Conservation (phyloP, 108 stramenopile genomes). For the Nitzschia sp. region DNA sequence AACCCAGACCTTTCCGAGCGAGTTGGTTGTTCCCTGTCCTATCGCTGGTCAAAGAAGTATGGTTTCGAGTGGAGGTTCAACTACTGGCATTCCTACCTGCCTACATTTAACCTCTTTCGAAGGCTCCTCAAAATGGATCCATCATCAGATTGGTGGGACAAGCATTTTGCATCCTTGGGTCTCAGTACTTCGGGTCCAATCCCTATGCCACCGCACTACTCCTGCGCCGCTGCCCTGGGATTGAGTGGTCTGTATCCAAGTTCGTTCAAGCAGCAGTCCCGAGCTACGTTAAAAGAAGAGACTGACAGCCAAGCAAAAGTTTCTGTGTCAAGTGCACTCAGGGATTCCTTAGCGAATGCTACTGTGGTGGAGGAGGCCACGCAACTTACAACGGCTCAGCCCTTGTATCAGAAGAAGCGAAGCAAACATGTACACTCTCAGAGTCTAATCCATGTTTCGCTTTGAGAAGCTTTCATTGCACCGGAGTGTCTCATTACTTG, state of each 20-base stretch:
- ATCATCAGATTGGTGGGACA: conserved; percentile 28
- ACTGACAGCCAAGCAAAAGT: not conserved
- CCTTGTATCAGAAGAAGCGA: too few relatives aligned
- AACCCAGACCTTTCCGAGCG: conserved; percentile 60
- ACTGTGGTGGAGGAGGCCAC: not conserved
- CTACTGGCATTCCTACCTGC: conserved; percentile 65
- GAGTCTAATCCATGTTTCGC: too few relatives aligned
- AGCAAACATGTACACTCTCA: too few relatives aligned
- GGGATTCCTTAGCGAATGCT: not conserved
- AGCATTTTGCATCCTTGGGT: conserved; percentile 57
- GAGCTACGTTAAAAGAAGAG: not conserved
- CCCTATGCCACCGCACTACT: conserved; percentile 58
- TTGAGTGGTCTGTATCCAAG: conserved; percentile 69
- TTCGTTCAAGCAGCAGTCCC: not conserved
- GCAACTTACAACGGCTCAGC: too few relatives aligned
- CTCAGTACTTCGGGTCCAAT: conserved; percentile 54
- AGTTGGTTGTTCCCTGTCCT: conserved; percentile 58
- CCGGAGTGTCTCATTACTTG: too few relatives aligned
- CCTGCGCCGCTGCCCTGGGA: conserved; percentile 49
- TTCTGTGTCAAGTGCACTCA: not conserved
- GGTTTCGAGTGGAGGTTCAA: conserved; percentile 65
- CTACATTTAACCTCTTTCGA: conserved; percentile 53
- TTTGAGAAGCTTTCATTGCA: too few relatives aligned
- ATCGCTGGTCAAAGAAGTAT: conserved; percentile 50
- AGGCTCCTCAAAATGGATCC: conserved; percentile 19